These are phyloP conservation scores for Fusarium duplospermum DNA, from an alignment of 2,329 filamentous ascomycete genomes.

Conservation along the genomic window DNA sequence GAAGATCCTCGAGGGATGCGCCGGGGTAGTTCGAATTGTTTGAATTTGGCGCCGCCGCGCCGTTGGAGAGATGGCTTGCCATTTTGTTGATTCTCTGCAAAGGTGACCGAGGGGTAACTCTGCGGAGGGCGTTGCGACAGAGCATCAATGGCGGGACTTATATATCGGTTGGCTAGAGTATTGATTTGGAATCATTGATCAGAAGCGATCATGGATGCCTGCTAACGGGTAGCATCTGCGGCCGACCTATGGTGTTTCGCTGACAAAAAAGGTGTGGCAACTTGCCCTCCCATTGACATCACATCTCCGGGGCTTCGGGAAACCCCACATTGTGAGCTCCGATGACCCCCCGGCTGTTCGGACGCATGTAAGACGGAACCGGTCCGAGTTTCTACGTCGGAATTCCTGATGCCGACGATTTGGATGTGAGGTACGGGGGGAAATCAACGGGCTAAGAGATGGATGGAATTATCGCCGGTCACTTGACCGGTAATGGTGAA, in stretches of 20 bases:
- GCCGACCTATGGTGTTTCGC: slow-evolving; percentile 3
- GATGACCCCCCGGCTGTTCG: slow-evolving; percentile 16
- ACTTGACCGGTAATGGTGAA: not conserved
- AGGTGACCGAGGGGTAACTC: slow-evolving; percentile 48
- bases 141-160: slow-evolving; percentile 49
- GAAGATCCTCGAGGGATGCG: slow-evolving; percentile 64
- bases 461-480: not conserved
- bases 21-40: slow-evolving; percentile 37
- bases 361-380: slow-evolving; percentile 30
- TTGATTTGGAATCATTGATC: slow-evolving; percentile 6
- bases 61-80: slow-evolving; percentile 50
- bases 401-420: not conserved
- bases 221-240: not conserved
- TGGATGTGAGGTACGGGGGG: not conserved
- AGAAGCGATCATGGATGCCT: slow-evolving; percentile 5
- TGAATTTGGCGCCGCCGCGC: slow-evolving; percentile 29
- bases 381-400: slow-evolving; percentile 14
- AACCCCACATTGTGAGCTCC: slow-evolving; percentile 19
- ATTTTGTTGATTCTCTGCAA: slow-evolving; percentile 43
- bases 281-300: slow-evolving; percentile 31
- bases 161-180: slow-evolving; percentile 3
- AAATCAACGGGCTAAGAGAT: not conserved
- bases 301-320: slow-evolving; percentile 23
- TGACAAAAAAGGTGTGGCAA: slow-evolving; percentile 38
- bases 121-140: slow-evolving; percentile 45